Evolutionary conservation across 768 basidiomycete species (phyloP).

Genomic region (Candolleomyces eurysporus): DNA sequence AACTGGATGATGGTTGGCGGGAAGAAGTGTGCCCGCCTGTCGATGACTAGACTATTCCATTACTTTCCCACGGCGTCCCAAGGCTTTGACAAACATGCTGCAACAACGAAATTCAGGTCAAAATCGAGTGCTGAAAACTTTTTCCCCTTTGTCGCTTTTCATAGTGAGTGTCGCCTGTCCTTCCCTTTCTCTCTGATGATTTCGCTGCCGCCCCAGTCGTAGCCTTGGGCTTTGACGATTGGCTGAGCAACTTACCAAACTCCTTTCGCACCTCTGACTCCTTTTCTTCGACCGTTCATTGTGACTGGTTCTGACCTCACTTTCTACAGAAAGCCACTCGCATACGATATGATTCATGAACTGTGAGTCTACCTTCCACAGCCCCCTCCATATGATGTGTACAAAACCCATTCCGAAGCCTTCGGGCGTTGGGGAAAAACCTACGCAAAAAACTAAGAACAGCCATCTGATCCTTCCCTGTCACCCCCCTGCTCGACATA

Average conservation of each 20-base stretch:
- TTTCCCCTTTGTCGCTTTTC: slow-evolving; percentile 12
- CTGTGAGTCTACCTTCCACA: neutral
- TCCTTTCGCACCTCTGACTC: slow-evolving; percentile 57
- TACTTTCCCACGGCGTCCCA: neutral
- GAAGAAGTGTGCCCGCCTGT: slow-evolving; percentile 9
- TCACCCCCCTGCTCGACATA: neutral
- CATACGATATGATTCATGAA: neutral
- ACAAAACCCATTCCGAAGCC: slow-evolving; percentile 45
- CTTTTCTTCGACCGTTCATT: slow-evolving; percentile 3
- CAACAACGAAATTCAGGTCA: neutral
- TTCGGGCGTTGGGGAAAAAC: slow-evolving; percentile 43
- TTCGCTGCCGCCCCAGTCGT: slow-evolving; percentile 79
- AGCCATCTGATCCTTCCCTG: slow-evolving; percentile 49
- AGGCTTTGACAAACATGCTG: neutral
- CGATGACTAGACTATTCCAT: neutral
- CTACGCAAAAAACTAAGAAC: slow-evolving; percentile 52
- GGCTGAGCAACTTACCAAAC: slow-evolving; percentile 68
- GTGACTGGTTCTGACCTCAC: too few relatives aligned
- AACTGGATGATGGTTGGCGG: slow-evolving; percentile 9
- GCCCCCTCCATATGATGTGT: slow-evolving; percentile 38
- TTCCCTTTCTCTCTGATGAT: slow-evolving; percentile 44
- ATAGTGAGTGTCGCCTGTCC: slow-evolving; percentile 1
- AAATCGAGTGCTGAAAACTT: slow-evolving; percentile 7
- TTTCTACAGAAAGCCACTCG: too few relatives aligned
- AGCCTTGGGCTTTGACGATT: slow-evolving; percentile 60